These are phyloP conservation scores for Salicornia ramosissima DNA, from an alignment of 148 eudicot genomes.

Conservation along the genomic window DNA sequence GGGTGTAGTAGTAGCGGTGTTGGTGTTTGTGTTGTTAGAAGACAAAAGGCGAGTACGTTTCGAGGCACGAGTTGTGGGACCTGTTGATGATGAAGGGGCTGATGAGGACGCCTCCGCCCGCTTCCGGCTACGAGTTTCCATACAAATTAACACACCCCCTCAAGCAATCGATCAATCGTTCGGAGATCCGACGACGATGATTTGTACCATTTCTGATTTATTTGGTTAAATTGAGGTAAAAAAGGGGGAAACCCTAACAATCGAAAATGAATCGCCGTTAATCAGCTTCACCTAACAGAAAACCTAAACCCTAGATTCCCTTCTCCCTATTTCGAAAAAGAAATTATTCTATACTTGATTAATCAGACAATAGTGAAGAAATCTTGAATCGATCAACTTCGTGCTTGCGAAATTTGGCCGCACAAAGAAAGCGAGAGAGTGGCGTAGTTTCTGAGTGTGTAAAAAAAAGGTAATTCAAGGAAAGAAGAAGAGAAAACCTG, in stretches of 20 bases:
- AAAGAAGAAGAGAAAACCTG: conserved; percentile 5
- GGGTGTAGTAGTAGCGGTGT: conserved; percentile 24
- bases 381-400: not conserved
- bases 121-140: conserved; percentile 99
- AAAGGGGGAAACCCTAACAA: conserved; percentile 6
- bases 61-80: conserved; percentile 55
- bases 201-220: conserved; percentile 9
- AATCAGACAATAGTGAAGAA: not conserved
- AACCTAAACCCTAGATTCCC: conserved; percentile 23
- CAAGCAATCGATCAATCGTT: conserved; percentile 41
- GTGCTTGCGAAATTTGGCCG: no score
- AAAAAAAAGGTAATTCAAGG: not conserved
- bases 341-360: conserved; percentile 10
- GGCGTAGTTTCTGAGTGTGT: conserved; percentile 14
- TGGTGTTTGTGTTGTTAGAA: conserved; percentile 22
- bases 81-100: conserved; percentile 60
- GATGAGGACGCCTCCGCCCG: conserved; percentile 98
- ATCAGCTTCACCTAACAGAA: not conserved
- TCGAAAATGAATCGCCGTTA: not conserved
- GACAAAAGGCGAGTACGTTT: conserved; percentile 53
- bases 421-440: not conserved
- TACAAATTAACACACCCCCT: conserved; percentile 61
- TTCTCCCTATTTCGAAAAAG: not conserved
- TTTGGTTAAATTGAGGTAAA: not conserved
- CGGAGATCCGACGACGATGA: conserved; percentile 30